A percentile compares a stretch with the other conserved stretches of the same genome.
phyloP scores from a whole-genome alignment of 306 rosid species.

The Dicorynia guianensis region DNA sequence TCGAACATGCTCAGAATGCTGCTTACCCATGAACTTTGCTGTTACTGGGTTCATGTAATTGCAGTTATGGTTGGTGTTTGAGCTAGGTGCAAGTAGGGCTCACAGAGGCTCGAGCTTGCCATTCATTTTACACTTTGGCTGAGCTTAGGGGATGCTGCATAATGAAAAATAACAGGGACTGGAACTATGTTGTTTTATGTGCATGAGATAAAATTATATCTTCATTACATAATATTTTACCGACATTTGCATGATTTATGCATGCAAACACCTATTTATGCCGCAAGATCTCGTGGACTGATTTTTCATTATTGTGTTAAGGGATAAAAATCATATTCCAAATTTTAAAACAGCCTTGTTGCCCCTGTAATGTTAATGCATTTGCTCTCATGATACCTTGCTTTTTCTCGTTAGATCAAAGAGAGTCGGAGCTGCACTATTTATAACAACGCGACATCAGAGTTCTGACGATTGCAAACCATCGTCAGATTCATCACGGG shows the following conservation, averaged over 20 bases:
- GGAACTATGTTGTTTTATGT: constrained; percentile 50
- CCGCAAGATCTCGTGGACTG: constrained; percentile 49
- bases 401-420: neutral
- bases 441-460: neutral
- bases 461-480: neutral
- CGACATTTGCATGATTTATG: constrained; percentile 50
- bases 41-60: constrained; percentile 43
- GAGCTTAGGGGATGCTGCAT: constrained; percentile 57
- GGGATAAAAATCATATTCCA: constrained; percentile 48
- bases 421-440: neutral
- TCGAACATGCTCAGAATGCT: constrained; percentile 50
- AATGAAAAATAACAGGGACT: constrained; percentile 48
- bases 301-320: constrained; percentile 39
- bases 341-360: neutral
- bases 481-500: too few species aligned
- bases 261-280: constrained; percentile 41
- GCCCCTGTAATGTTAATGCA: neutral
- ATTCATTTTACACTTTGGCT: constrained; percentile 63
- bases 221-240: constrained; percentile 51
- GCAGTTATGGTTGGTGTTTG: constrained; percentile 51
- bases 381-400: neutral
- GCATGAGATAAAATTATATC: constrained; percentile 48
- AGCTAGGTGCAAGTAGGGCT: constrained; percentile 34
- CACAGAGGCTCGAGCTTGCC: constrained; percentile 58
- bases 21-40: constrained; percentile 34